phyloP scores from a whole-genome alignment of 1,284 basidiomycete genomes.

The Sphaerobolus stellatus region DNA sequence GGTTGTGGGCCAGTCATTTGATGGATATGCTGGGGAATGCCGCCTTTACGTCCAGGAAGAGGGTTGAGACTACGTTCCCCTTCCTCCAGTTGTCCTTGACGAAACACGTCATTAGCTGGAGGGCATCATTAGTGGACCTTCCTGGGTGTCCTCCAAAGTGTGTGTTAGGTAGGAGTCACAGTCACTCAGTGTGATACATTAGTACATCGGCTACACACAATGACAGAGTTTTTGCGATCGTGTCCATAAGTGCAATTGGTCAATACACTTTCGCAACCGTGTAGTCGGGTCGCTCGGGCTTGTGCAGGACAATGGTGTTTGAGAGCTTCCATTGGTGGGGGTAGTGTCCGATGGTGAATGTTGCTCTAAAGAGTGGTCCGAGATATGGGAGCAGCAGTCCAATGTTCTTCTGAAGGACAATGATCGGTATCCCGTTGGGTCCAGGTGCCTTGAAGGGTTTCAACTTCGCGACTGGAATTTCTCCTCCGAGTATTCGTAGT shows the following conservation, averaged over 20 bases:
- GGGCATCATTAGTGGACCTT: conserved; percentile 11
- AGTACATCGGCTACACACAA: conserved; percentile 7
- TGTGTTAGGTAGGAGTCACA: conserved; percentile 1
- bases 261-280: conserved; percentile 12
- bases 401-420: neutral
- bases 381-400: neutral
- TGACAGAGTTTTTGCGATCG: conserved; percentile 15
- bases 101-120: conserved; percentile 2
- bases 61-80: conserved; percentile 1
- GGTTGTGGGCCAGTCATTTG: conserved; percentile 1
- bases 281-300: conserved; percentile 16
- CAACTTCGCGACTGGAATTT: neutral
- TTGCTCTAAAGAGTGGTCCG: neutral
- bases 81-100: conserved; percentile 8
- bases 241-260: conserved; percentile 16
- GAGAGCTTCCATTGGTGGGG: neutral
- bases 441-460: neutral
- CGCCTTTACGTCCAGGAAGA: conserved; percentile 10
- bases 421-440: neutral
- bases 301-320: conserved; percentile 11
- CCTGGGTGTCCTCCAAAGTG: conserved; percentile 15
- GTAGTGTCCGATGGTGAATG: neutral
- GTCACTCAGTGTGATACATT: neutral
- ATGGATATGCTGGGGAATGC: conserved; percentile 8
- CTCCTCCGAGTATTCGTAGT: neutral